Evolutionary conservation across 345 rosid species (phyloP), one percentile per base, ranked within the genome.

Genomic region (Eucalyptus erythrocorys): DNA sequence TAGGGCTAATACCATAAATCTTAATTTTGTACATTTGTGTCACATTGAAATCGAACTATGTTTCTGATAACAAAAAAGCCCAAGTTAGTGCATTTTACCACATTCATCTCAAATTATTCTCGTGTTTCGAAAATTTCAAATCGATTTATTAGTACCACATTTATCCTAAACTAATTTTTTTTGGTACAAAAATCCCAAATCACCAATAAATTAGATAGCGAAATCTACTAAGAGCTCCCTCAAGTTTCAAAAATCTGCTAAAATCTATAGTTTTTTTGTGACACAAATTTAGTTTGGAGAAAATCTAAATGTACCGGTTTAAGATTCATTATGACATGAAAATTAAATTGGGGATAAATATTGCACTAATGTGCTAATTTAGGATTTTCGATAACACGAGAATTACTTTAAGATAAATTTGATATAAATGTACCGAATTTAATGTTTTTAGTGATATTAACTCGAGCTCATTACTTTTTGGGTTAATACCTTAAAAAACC

Each of bases 101-200:
- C 13, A 34, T 68, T 34, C 17, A 66, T 8, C 22, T 32, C 11
- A 16, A 32, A 14, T 16, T n/a, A 32, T 66, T 32, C 37, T 64
- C 1, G 0, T 64, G 37, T 64, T 30, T n/a, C 2, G 5, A n/a
- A 64, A 64, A 64, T n/a, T 16, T 11, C 3, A 8, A 64, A 64
- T 14, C 1, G 3, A 34, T 64, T 14, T 7, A 15, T 10, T 0
- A 0, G 0, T 64, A 13, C 11, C 40, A n/a, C 2, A 4, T 7
- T n/a, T 64, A 32, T 32, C 4, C 6, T 3, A 68, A 68, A 32
- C 13, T 68, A 34, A 68, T 66, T 66, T 66, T 66, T 66, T 30
- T 11, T 61, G 17, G 3, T 13, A 61, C 16, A 61, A 61, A 61
- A 61, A 61, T 30, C 71, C 34, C 71, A 61, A 61, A 61, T 61